Percentiles rank a stretch among this genome's conserved stretches.
These are phyloP conservation scores for Aspergillus vadensis DNA, from an alignment of 2,329 filamentous ascomycete species.

Conservation along the genomic window DNA sequence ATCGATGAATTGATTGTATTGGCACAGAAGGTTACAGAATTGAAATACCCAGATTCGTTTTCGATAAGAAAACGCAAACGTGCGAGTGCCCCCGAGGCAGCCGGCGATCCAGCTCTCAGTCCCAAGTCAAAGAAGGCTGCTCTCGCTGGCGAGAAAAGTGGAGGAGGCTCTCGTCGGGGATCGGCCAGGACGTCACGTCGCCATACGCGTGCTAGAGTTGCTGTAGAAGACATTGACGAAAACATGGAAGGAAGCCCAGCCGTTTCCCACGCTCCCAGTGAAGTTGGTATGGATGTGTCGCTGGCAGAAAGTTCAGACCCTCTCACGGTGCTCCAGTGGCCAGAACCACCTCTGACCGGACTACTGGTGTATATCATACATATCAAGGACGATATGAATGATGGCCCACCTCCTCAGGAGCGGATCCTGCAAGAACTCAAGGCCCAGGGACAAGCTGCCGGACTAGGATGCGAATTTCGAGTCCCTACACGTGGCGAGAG, in stretches of 20 bases:
- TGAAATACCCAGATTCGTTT: conserved; percentile 40
- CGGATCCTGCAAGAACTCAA: conserved; percentile 70
- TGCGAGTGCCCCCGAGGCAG: conserved; percentile 14
- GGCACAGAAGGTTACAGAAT: conserved; percentile 68
- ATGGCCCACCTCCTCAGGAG: conserved; percentile 66
- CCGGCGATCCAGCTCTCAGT: conserved; percentile 27
- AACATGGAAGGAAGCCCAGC: not conserved
- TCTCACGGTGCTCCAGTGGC: conserved; percentile 12
- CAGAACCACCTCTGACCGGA: conserved; percentile 61
- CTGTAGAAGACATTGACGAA: not conserved
- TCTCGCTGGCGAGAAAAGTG: not conserved
- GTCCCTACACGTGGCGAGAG: conserved; percentile 67
- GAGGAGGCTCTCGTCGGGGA: not conserved
- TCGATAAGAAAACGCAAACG: conserved; percentile 48
- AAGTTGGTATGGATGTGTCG: conserved; percentile 8
- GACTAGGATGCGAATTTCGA: conserved; percentile 77
- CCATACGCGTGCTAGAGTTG: conserved; percentile 3
- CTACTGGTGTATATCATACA: conserved; percentile 87
- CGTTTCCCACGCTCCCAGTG: conserved; percentile 5
- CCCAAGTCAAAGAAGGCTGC: conserved; percentile 27
- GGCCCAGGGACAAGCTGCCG: conserved; percentile 64
- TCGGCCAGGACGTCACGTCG: conserved; percentile 9
- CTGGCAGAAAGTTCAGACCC: conserved; percentile 16
- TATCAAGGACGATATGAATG: conserved; percentile 80
- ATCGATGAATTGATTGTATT: conserved; percentile 75